Evolutionary conservation across 2,329 filamentous ascomycete species (phyloP), one percentile per base, ranked within the genome.

Genomic region (Periglandula ipomoeae): DNA sequence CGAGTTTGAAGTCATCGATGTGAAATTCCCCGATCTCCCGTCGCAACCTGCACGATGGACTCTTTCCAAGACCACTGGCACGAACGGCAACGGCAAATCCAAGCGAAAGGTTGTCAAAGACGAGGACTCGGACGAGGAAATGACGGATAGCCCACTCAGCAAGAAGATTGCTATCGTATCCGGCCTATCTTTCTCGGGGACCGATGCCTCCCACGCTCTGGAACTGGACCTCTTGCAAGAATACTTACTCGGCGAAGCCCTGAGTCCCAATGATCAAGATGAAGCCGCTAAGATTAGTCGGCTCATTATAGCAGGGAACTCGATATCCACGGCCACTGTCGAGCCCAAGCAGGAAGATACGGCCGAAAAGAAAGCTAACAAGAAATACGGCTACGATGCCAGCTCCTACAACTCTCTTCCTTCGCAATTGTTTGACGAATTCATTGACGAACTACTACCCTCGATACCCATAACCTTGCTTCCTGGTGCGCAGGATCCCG

Each of bases 311-410:
- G 91, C 90, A 0, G 93, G 93, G 37, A 91, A 97, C 67, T 95
- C 89, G 1, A 81, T 97, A 45, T 91, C 87, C 1, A 79, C 94
- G 19, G 64, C 67, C 20, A 26, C 35, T 3, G 61, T 65, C 3
- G 64, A 64, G n/a, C 60, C 61, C 35, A 55, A 58, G 2, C 61
- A 69, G 52, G 62, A 74, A 51, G 62, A 74, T 61, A 56, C 59
- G 0, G 55, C 58, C 41, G 68, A 75, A 57, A 81, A 75, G 61
- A 73, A 70, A 52, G 57, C 60, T 2, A 52, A 74, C 45, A 95
- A 89, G 65, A 95, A 94, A 63, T 97, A 96, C 68, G 91, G 93
- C 52, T 97, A 97, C 70, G 93, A 98, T 65, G 82, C 87, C 50
- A 83, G 84, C 48, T 69, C 85, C 1, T 98, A 96, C 72, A 95